Conservation (phyloP, 441 rosid genomes). For the Hura crepitans region DNA sequence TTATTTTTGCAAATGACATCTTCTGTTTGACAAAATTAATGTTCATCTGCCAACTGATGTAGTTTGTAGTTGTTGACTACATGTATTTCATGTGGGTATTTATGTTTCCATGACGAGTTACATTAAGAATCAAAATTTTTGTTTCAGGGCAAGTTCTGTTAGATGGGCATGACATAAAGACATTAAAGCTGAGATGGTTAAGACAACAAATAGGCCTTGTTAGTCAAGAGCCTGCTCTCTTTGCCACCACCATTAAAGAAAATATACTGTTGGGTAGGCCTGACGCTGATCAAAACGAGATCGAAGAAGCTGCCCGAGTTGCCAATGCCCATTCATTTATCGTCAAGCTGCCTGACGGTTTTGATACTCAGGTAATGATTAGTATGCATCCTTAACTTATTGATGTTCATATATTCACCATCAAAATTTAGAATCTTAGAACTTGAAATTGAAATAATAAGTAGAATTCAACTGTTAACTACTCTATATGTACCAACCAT, state of each 20-base stretch:
- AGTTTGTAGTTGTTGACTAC: slow-evolving; percentile 17
- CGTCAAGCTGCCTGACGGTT: slow-evolving; percentile 87
- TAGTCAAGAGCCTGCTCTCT: slow-evolving; percentile 96
- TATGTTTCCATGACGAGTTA: not conserved
- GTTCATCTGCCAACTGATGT: slow-evolving; percentile 20
- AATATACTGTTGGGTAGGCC: slow-evolving; percentile 93
- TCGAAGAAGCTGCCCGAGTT: slow-evolving; percentile 98
- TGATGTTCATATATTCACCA: no score
- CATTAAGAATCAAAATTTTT: not conserved
- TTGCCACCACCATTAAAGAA: slow-evolving; percentile 93
- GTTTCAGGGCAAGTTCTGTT: slow-evolving; percentile 77
- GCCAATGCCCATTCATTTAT: slow-evolving; percentile 98
- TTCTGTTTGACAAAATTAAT: slow-evolving; percentile 18
- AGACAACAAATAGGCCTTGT: slow-evolving; percentile 97
- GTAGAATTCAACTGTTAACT: slow-evolving; percentile 1
- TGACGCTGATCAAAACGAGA: slow-evolving; percentile 68
- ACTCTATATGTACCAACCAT: not conserved
- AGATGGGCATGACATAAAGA: slow-evolving; percentile 85
- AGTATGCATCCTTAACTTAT: no score
- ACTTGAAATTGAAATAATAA: slow-evolving; percentile 7
- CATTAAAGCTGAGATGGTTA: slow-evolving; percentile 76
- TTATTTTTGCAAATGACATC: slow-evolving; percentile 6
- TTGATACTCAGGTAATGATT: slow-evolving; percentile 94
- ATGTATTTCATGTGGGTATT: slow-evolving; percentile 6
- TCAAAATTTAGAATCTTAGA: no score